These are phyloP conservation scores for Physcia stellaris DNA, from an alignment of 495 filamentous ascomycete genomes.

Conservation along the genomic window DNA sequence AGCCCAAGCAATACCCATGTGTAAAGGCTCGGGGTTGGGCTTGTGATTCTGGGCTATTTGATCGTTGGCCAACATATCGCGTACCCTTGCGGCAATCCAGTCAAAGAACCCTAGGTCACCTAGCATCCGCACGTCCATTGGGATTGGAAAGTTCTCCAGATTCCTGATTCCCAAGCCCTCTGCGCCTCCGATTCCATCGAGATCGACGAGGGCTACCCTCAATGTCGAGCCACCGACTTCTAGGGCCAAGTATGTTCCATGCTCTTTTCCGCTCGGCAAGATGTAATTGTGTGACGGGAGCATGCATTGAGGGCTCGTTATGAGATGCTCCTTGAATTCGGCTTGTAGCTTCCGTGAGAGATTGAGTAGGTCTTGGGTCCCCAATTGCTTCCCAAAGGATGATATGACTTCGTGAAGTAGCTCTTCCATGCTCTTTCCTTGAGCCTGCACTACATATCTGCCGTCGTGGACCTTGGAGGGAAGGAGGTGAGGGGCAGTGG, in stretches of 20 bases:
- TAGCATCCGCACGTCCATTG: conserved; percentile 36
- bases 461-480: background rate
- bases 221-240: conserved; percentile 59
- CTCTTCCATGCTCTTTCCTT: conserved; percentile 4
- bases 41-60: conserved; percentile 7
- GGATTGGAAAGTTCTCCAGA: conserved; percentile 38
- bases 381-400: conserved; percentile 7
- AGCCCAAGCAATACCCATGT: conserved; percentile 54
- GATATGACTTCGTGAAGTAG: conserved; percentile 10
- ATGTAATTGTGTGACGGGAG: conserved; percentile 52
- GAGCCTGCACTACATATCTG: background rate
- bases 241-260: conserved; percentile 45
- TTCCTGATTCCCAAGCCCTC: conserved; percentile 37
- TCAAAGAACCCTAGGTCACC: conserved; percentile 48
- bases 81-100: conserved; percentile 50
- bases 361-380: conserved; percentile 10
- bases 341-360: conserved; percentile 46
- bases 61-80: conserved; percentile 30
- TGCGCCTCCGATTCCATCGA: conserved; percentile 29
- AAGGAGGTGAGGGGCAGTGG: background rate
- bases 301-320: conserved; percentile 45
- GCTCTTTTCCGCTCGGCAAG: conserved; percentile 45
- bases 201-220: conserved; percentile 46
- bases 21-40: conserved; percentile 30
- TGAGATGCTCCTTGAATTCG: conserved; percentile 41